These are phyloP conservation scores for Monosporascus sp. DNA, from an alignment of 2,329 filamentous ascomycete genomes.

Conservation along the genomic window DNA sequence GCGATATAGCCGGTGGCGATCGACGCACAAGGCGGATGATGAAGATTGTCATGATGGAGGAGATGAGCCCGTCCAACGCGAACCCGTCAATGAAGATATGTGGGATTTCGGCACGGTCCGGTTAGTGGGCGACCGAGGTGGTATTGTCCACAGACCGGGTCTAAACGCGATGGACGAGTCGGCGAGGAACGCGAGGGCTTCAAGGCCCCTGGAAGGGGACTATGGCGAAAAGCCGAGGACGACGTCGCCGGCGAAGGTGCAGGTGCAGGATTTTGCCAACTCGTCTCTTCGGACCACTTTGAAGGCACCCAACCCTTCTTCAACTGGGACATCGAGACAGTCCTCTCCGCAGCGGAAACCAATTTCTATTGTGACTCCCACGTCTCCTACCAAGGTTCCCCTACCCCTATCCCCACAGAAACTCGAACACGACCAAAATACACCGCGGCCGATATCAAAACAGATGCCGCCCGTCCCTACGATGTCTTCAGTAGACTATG, in stretches of 20 bases:
- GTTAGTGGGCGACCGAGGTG: slow-evolving; percentile 65
- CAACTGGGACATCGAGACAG: slow-evolving; percentile 48
- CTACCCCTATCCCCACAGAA: slow-evolving; percentile 57
- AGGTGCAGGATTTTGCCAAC: slow-evolving; percentile 38
- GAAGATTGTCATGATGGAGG: slow-evolving; percentile 61
- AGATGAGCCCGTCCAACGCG: slow-evolving; percentile 51
- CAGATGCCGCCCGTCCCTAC: slow-evolving; percentile 43
- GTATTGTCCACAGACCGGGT: slow-evolving; percentile 50
- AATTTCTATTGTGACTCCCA: slow-evolving; percentile 31
- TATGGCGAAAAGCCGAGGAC: slow-evolving; percentile 49
- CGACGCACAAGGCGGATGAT: slow-evolving; percentile 68
- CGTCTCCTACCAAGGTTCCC: slow-evolving; percentile 56
- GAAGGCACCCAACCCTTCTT: slow-evolving; percentile 40
- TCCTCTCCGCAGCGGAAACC: slow-evolving; percentile 57
- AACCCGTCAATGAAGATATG: slow-evolving; percentile 70
- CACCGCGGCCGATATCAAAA: slow-evolving; percentile 41
- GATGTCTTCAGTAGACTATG: slow-evolving; percentile 54
- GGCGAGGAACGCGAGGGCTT: slow-evolving; percentile 69
- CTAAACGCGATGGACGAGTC: slow-evolving; percentile 73
- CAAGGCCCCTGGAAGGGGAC: slow-evolving; percentile 48
- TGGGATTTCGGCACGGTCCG: slow-evolving; percentile 98
- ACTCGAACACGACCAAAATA: slow-evolving; percentile 34
- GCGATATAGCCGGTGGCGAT: slow-evolving; percentile 80
- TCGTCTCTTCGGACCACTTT: slow-evolving; percentile 49
- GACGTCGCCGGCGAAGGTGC: slow-evolving; percentile 47